Evolutionary conservation across 768 basidiomycete genomes (phyloP).

Genomic region (Heimioporus sp.): DNA sequence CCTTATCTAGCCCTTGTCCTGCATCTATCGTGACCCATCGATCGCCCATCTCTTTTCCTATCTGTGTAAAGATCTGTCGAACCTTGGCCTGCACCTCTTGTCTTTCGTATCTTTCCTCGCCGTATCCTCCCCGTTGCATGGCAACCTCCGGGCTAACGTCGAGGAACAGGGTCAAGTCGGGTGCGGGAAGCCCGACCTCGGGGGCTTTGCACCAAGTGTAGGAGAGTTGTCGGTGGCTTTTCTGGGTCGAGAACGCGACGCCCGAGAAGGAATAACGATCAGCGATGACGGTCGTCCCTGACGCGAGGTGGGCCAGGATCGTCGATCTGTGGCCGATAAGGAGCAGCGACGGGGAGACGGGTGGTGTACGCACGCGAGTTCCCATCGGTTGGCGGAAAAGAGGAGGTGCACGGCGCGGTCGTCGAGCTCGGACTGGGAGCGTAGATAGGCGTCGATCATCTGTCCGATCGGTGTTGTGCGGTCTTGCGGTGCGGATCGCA

Average conservation of each 20-base stretch:
- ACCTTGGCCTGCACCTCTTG: slow-evolving; percentile 72
- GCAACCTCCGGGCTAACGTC: slow-evolving; percentile 74
- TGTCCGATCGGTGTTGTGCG: slow-evolving; percentile 87
- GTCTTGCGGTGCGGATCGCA: slow-evolving; percentile 45
- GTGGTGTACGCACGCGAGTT: slow-evolving; percentile 64
- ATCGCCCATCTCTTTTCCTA: slow-evolving; percentile 50
- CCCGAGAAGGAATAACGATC: slow-evolving; percentile 98
- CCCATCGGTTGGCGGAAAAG: slow-evolving; percentile 98
- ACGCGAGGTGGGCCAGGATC: slow-evolving; percentile 56
- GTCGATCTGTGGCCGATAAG: slow-evolving; percentile 40
- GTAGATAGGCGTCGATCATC: slow-evolving; percentile 92
- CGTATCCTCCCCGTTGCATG: slow-evolving; percentile 71
- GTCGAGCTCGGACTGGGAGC: slow-evolving; percentile 81
- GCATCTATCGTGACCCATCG: slow-evolving; percentile 66
- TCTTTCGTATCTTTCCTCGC: slow-evolving; percentile 85
- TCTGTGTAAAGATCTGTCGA: slow-evolving; percentile 52
- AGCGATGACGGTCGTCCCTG: slow-evolving; percentile 76
- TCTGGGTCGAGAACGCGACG: slow-evolving; percentile 79
- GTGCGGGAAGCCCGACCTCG: slow-evolving; percentile 84
- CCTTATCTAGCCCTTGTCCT: slow-evolving; percentile 45
- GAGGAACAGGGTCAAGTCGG: slow-evolving; percentile 87
- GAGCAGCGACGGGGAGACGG: neutral
- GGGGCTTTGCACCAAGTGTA: slow-evolving; percentile 85
- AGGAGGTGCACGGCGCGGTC: slow-evolving; percentile 91
- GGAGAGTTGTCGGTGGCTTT: slow-evolving; percentile 44